Evolutionary conservation across 2,329 filamentous ascomycete species (phyloP).

Genomic region (Venturia oleaginea): DNA sequence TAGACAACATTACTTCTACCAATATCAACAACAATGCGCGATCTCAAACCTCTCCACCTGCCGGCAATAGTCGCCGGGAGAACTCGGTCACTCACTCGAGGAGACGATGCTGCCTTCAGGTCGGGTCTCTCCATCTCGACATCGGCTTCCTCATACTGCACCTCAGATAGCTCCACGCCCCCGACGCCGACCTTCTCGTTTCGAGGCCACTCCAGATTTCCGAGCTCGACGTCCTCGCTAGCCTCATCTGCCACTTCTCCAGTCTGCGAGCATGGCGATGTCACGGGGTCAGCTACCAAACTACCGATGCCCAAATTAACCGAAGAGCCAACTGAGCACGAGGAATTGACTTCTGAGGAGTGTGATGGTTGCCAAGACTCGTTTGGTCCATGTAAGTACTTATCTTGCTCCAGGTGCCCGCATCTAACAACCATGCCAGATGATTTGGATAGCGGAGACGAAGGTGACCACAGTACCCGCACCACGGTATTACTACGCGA

Average conservation of each 20-base stretch:
- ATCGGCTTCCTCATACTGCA: slow-evolving; percentile 28
- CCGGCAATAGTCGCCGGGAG: slow-evolving; percentile 30
- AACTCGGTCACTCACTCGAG: slow-evolving; percentile 17
- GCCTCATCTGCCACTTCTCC: slow-evolving; percentile 42
- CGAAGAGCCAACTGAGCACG: slow-evolving; percentile 67
- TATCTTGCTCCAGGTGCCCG: background rate
- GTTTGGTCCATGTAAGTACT: slow-evolving; percentile 62
- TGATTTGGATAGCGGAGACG: slow-evolving; percentile 2
- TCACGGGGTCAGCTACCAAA: slow-evolving; percentile 53
- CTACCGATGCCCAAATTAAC: slow-evolving; percentile 60
- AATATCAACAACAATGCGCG: slow-evolving; percentile 12
- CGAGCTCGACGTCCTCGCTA: slow-evolving; percentile 72
- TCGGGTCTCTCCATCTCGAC: slow-evolving; percentile 28
- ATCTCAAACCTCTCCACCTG: slow-evolving; percentile 21
- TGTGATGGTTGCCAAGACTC: slow-evolving; percentile 44
- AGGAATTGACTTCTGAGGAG: slow-evolving; percentile 43
- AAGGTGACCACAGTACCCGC: slow-evolving; percentile 1
- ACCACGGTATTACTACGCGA: slow-evolving; percentile 35
- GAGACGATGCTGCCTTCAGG: slow-evolving; percentile 23
- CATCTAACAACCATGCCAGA: background rate
- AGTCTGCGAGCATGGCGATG: slow-evolving; percentile 41
- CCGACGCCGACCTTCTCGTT: slow-evolving; percentile 60
- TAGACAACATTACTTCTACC: background rate
- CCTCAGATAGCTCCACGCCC: slow-evolving; percentile 61
- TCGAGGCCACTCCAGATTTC: slow-evolving; percentile 51